Evolutionary conservation across 78 protist genomes (phyloP), one percentile per base, ranked within the genome.

Genomic region (Polysphondylium violaceum): DNA sequence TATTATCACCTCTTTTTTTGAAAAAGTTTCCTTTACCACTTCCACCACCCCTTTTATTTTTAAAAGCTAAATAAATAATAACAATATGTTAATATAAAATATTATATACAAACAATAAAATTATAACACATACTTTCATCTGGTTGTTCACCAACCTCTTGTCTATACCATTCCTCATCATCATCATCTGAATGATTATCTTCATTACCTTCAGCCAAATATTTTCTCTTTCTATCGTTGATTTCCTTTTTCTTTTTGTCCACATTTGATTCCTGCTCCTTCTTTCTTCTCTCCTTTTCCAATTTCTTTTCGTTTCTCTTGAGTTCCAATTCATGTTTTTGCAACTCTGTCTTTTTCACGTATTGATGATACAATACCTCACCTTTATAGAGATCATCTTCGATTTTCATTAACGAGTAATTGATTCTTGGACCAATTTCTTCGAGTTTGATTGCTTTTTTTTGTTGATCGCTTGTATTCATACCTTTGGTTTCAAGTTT

Each of bases 391-490:
- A 94, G 36, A 38, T 95, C 95, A 25, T 93, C 95, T 73, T 96
- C 96, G 29, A 96, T 91, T 38, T 93, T 92, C 33, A 96, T 14
- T 33, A 94, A 58, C 23, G 69, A 35, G 29, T 94, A 64, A 19
- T 33, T 36, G 94, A 96, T 88, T 33, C 98, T 74, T 68, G 98
- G 98, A n/a, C 98, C 98, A 2, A 94, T 59, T 56, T 96, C 98
- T 29, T 36, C 41, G 33, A 95, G 79, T 50, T 75, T 76, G 38
- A 89, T 74, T 51, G 96, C 86, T 41, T 83, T 90, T 35, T 65
- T 69, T 33, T 94, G 87, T 1, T 51, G 25, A 40, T 67, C 68
- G 16, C n/a, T 50, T 27, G 41, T 47, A 51, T 88, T 69, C 6
- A 29, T 38, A 25, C 50, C 31, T n/a, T 58, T 92, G 41, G 64